phyloP scores from a whole-genome alignment of 2,329 filamentous ascomycete species.

The Mycosphaerelloides madeirae region DNA sequence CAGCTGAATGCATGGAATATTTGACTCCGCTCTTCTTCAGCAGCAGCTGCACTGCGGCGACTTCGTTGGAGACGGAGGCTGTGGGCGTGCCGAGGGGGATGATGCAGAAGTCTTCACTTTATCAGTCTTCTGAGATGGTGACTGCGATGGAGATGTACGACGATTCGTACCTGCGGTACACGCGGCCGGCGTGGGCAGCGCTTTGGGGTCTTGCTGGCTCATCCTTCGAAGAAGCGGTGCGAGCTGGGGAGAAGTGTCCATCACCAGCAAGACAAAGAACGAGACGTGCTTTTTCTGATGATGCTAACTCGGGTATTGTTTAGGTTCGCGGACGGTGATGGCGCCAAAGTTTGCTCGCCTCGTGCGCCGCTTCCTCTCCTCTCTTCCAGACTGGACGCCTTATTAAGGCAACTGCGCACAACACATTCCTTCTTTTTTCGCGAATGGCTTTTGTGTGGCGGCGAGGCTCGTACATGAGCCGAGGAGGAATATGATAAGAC shows the following conservation, averaged over 20 bases:
- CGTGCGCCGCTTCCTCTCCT: no score
- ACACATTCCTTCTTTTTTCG: no score
- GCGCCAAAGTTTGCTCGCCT: no score
- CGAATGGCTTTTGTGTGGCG: not conserved
- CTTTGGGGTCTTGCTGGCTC: conserved; percentile 26
- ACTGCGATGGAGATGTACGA: not conserved
- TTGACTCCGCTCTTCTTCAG: conserved; percentile 74
- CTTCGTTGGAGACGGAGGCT: conserved; percentile 56
- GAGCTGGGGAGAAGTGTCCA: conserved; percentile 31
- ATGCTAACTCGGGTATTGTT: not conserved
- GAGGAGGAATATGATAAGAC: not conserved
- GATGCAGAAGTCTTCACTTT: conserved; percentile 70
- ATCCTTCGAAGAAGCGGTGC: conserved; percentile 25
- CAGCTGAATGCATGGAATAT: conserved; percentile 88
- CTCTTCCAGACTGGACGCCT: no score
- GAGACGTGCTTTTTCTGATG: not conserved
- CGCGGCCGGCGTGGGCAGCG: conserved; percentile 58
- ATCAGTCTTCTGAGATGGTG: conserved; percentile 1
- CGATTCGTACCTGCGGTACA: conserved; percentile 58
- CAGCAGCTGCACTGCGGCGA: conserved; percentile 82
- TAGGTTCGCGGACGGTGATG: not conserved
- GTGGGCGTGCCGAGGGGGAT: conserved; percentile 65
- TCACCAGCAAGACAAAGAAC: conserved; percentile 1
- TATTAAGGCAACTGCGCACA: no score
- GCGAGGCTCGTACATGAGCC: not conserved